These are phyloP conservation scores for Aspergillus fijiensis DNA, from an alignment of 2,329 filamentous ascomycete species.

Conservation along the genomic window DNA sequence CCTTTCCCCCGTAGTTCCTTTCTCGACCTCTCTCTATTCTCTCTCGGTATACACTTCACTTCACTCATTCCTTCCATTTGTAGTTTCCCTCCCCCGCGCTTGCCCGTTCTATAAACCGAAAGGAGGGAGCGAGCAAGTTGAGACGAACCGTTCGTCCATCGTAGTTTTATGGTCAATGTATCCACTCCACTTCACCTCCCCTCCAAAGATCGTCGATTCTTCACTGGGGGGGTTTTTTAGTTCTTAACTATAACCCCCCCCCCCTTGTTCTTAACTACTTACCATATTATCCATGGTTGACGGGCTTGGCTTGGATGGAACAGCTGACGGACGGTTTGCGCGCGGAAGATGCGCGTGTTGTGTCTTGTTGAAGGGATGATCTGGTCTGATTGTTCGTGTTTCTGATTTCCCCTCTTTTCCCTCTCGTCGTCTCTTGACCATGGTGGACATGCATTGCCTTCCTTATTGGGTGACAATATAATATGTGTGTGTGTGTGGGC, in stretches of 20 bases:
- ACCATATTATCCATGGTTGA: slow-evolving; percentile 17
- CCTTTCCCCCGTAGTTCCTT: background rate
- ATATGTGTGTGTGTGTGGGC: too few relatives aligned
- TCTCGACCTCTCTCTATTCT: slow-evolving; percentile 1
- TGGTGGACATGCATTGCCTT: too few relatives aligned
- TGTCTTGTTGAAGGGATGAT: too few relatives aligned
- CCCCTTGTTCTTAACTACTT: slow-evolving; percentile 16
- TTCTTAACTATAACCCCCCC: background rate
- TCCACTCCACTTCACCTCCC: slow-evolving; percentile 15
- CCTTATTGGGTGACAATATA: too few relatives aligned
- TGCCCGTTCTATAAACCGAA: slow-evolving; percentile 6
- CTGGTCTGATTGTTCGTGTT: too few relatives aligned
- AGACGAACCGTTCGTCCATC: slow-evolving; percentile 15
- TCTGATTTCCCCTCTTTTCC: too few relatives aligned
- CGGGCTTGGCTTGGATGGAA: slow-evolving; percentile 17
- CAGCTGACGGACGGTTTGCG: slow-evolving; percentile 10
- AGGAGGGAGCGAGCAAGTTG: slow-evolving; percentile 13
- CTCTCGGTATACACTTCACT: background rate
- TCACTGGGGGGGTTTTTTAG: background rate
- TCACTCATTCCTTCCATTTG: background rate
- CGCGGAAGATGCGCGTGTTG: too few relatives aligned
- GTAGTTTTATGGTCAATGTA: slow-evolving; percentile 24
- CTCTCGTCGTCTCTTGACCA: too few relatives aligned
- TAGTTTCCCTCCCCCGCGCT: background rate
- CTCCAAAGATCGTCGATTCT: slow-evolving; percentile 25